These are phyloP conservation scores for Arachis monticola DNA, from an alignment of 331 rosid genomes.

Conservation along the genomic window DNA sequence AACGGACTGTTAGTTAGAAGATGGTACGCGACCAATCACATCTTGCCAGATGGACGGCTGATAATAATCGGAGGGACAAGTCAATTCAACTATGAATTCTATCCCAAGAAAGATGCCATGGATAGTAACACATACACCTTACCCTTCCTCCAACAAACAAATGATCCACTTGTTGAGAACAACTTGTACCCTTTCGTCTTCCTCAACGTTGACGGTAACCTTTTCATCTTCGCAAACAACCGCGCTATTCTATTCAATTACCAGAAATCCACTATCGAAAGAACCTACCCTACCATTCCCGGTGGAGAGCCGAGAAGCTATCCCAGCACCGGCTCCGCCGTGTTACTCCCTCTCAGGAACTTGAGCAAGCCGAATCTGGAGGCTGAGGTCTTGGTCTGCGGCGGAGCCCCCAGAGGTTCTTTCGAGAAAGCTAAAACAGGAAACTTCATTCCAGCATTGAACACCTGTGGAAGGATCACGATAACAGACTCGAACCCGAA, in stretches of 20 bases:
- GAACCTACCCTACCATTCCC: conserved; percentile 60
- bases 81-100: conserved; percentile 69
- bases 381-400: conserved; percentile 74
- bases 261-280: conserved; percentile 30
- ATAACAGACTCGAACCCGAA: conserved; percentile 60
- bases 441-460: conserved; percentile 45
- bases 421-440: neutral
- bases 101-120: conserved; percentile 49
- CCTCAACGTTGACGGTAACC: conserved; percentile 63
- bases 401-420: conserved; percentile 82
- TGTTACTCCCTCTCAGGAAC: conserved; percentile 65
- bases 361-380: conserved; percentile 34
- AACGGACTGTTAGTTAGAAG: conserved; percentile 43
- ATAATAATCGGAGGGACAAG: conserved; percentile 67
- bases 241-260: conserved; percentile 64
- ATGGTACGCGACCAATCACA: conserved; percentile 88
- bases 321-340: conserved; percentile 85
- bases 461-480: conserved; percentile 64
- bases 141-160: conserved; percentile 61
- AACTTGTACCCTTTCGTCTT: conserved; percentile 82
- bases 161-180: conserved; percentile 52
- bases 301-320: conserved; percentile 81
- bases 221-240: conserved; percentile 70
- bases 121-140: conserved; percentile 39
- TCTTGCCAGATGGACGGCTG: conserved; percentile 78